Conservation (phyloP, 345 rosid genomes). For the Populus ilicifolia region DNA sequence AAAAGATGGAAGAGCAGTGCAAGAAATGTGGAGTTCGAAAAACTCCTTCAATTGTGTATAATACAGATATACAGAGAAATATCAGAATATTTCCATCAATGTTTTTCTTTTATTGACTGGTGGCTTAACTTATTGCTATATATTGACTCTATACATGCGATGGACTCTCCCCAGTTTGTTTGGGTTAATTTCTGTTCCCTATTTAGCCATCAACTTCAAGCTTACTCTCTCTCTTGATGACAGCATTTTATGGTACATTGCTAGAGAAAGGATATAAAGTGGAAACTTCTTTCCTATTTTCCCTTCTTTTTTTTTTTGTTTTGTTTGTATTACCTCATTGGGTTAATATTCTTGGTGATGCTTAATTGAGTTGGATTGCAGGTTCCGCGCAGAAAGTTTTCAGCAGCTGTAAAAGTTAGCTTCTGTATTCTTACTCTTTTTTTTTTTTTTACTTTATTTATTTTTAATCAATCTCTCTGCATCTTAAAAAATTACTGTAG, state of each 20-base stretch:
- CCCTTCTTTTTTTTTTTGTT: slow-evolving; percentile 13
- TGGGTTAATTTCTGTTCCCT: slow-evolving; percentile 22
- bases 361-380: slow-evolving; percentile 40
- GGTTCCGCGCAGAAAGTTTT: slow-evolving; percentile 41
- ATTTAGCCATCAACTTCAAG: slow-evolving; percentile 14
- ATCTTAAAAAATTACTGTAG: background rate
- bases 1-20: slow-evolving; percentile 7
- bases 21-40: slow-evolving; percentile 13
- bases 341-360: slow-evolving; percentile 40
- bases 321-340: slow-evolving; percentile 36
- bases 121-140: slow-evolving; percentile 8
- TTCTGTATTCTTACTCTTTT: slow-evolving; percentile 36
- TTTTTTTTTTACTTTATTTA: slow-evolving; percentile 10
- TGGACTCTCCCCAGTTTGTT: slow-evolving; percentile 29
- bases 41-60: slow-evolving; percentile 28
- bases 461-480: background rate
- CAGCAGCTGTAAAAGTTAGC: slow-evolving; percentile 46
- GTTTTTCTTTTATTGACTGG: slow-evolving; percentile 18
- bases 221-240: background rate
- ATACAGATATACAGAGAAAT: slow-evolving; percentile 14
- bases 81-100: background rate
- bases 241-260: background rate
- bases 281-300: slow-evolving; percentile 14
- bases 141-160: slow-evolving; percentile 17
- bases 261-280: background rate